These are phyloP conservation scores for Candida neerlandica DNA, from an alignment of 1,139 yeast genomes.

Conservation along the genomic window DNA sequence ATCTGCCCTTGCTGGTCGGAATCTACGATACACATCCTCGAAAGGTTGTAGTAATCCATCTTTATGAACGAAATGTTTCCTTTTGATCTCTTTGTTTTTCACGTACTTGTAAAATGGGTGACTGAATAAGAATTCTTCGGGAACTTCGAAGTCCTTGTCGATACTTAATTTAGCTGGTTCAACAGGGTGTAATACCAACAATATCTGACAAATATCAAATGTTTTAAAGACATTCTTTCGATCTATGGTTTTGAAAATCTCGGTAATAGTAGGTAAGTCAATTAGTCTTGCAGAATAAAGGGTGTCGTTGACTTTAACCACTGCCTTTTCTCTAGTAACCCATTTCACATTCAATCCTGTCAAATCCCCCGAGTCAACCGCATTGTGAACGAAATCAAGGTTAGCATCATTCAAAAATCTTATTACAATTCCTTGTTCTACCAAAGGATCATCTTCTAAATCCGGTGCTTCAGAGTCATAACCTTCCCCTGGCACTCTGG, in stretches of 20 bases:
- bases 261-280: constrained; percentile 89
- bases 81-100: constrained; percentile 43
- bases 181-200: constrained; percentile 70
- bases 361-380: constrained; percentile 81
- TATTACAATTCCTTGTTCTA: constrained; percentile 82
- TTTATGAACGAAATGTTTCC: constrained; percentile 52
- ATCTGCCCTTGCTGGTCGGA: constrained; percentile 52
- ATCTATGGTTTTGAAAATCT: constrained; percentile 87
- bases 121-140: constrained; percentile 38
- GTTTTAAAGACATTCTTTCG: constrained; percentile 87
- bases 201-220: constrained; percentile 82
- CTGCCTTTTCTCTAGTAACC: constrained; percentile 79
- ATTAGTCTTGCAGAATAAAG: constrained; percentile 82
- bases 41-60: constrained; percentile 87
- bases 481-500: constrained; percentile 89
- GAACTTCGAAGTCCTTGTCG: constrained; percentile 45
- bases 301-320: constrained; percentile 54
- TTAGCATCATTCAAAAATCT: constrained; percentile 81
- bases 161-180: constrained; percentile 44
- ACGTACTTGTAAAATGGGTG: constrained; percentile 51
- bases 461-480: constrained; percentile 98
- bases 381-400: constrained; percentile 73
- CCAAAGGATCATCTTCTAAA: constrained; percentile 88
- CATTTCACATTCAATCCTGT: constrained; percentile 75
- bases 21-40: constrained; percentile 47